A percentile compares a stretch with the other conserved stretches of the same genome.
Conservation (phyloP, 352 stramenopile species). For the Phytophthora sp. region DNA sequence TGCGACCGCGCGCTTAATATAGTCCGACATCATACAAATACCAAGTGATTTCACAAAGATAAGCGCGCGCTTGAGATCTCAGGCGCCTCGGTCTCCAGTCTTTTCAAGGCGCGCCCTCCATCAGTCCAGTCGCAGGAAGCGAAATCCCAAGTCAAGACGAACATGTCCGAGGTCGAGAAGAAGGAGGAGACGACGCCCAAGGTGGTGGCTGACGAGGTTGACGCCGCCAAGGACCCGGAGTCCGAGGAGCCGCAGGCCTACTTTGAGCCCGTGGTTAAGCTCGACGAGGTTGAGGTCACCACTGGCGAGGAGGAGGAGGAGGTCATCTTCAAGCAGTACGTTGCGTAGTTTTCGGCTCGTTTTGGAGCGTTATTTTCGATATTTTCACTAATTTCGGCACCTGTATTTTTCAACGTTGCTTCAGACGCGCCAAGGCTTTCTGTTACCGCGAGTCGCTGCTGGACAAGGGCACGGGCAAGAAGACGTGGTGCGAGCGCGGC, state of each 20-base stretch:
- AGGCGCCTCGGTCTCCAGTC: too few species aligned
- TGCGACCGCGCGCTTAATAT: too few species aligned
- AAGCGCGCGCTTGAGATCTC: too few species aligned
- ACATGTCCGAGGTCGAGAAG: constrained; percentile 69
- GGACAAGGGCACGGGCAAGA: constrained; percentile 97
- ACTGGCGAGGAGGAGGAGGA: constrained; percentile 98
- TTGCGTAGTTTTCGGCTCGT: constrained; percentile 1
- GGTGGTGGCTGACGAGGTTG: constrained; percentile 58
- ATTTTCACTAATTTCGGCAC: not conserved
- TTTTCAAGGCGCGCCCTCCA: too few species aligned
- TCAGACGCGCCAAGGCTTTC: constrained; percentile 95
- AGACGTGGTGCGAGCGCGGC: constrained; percentile 97
- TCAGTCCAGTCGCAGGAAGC: constrained; percentile 24
- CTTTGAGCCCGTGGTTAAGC: constrained; percentile 90
- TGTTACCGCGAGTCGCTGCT: constrained; percentile 97
- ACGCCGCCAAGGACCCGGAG: constrained; percentile 68
- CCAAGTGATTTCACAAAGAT: too few species aligned
- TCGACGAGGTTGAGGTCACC: constrained; percentile 96
- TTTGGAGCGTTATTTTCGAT: constrained; percentile 2
- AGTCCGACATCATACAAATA: too few species aligned
- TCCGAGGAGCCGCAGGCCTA: constrained; percentile 88
- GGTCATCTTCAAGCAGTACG: constrained; percentile 91
- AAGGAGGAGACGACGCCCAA: constrained; percentile 75
- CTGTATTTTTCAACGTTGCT: constrained; percentile 1
- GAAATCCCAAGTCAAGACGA: constrained; percentile 26